Evolutionary conservation across 2,329 filamentous ascomycete genomes (phyloP), one percentile per base, ranked within the genome.

Genomic region (Botrytis fragariae): DNA sequence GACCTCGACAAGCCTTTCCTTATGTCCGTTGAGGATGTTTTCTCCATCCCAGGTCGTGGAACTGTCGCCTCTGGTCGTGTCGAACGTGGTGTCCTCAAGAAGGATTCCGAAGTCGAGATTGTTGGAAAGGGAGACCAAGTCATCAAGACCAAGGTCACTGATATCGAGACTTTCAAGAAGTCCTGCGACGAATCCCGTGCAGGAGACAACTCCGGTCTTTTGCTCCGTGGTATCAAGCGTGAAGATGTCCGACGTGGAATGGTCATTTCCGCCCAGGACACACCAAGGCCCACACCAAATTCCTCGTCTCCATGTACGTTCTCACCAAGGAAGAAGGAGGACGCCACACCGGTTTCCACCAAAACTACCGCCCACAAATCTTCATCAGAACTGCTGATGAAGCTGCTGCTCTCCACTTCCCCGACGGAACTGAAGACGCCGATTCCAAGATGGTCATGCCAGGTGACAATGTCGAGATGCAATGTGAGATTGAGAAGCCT

Each of bases 111-210:
- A 82, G 90, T 99, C 78, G 96, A 99, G 88, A 89, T 99, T 77
- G 89, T 99, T 75, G 96, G 96, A 83, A 97, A 96, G 87, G 90
- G 91, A 78, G 84, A 85, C 73, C 88, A 90, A 63, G 86, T 93
- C 78, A 93, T 98, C 88, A 98, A 97, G 91, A 98, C 96, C 84
- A 98, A 98, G 89, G 95, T 99, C 77, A 99, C 96, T 81, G 97
- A 99, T 82, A 98, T 99, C 79, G 96, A 99, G 88, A 99, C 95
- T 78, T 99, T 99, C 89, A 98, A 98, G 90, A 99, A 99, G 90
- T 97, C 94, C 68, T 98, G 96, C 85, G 95, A 98, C 74, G 94
- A 97, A 86, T 97, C 95, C 74, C 90, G 93, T 80, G 96, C 96
- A 75, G 96, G 96, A 84, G 96, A 99, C 86, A 99, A 98, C 91